Percentiles rank a stretch among this genome's conserved stretches.
These are phyloP conservation scores for Flammula alnicola DNA, from an alignment of 1,284 basidiomycete species.

Conservation along the genomic window DNA sequence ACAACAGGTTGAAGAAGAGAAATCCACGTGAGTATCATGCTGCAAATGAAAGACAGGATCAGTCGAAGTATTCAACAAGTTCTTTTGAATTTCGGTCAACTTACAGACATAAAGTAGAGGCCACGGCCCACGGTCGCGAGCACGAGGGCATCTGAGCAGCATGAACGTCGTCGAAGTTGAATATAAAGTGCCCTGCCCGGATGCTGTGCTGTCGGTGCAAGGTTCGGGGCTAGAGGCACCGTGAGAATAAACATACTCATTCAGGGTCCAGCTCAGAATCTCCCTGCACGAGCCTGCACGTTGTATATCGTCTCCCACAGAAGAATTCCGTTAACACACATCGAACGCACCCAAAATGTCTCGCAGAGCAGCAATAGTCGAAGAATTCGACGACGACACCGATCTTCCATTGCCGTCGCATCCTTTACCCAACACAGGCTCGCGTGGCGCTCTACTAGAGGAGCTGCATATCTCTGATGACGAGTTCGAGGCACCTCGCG, in stretches of 20 bases:
- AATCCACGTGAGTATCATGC: constrained; percentile 21
- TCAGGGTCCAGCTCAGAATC: constrained; percentile 1
- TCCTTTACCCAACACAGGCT: constrained; percentile 68
- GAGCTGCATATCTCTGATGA: constrained; percentile 63
- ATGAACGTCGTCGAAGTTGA: constrained; percentile 34
- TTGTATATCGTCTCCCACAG: neutral
- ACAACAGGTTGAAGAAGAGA: constrained; percentile 16
- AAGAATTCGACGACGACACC: constrained; percentile 90
- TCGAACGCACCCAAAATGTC: constrained; percentile 50
- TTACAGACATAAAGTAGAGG: constrained; percentile 36
- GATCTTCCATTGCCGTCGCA: constrained; percentile 75
- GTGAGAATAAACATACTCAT: constrained; percentile 17
- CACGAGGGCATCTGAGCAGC: constrained; percentile 38
- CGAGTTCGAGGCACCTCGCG: constrained; percentile 42
- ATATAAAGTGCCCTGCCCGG: constrained; percentile 6
- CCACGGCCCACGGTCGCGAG: constrained; percentile 35
- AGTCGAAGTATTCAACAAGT: neutral
- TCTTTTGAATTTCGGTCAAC: constrained; percentile 9
- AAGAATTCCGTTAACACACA: neutral
- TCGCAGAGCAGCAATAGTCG: constrained; percentile 59
- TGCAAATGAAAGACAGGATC: constrained; percentile 3
- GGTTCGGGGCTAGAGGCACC: no score
- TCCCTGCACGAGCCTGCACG: no score
- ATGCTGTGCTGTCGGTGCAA: constrained; percentile 6
- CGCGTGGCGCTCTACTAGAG: constrained; percentile 76